These are phyloP conservation scores for Geosmithia flava DNA, from an alignment of 2,329 filamentous ascomycete species.

Conservation along the genomic window DNA sequence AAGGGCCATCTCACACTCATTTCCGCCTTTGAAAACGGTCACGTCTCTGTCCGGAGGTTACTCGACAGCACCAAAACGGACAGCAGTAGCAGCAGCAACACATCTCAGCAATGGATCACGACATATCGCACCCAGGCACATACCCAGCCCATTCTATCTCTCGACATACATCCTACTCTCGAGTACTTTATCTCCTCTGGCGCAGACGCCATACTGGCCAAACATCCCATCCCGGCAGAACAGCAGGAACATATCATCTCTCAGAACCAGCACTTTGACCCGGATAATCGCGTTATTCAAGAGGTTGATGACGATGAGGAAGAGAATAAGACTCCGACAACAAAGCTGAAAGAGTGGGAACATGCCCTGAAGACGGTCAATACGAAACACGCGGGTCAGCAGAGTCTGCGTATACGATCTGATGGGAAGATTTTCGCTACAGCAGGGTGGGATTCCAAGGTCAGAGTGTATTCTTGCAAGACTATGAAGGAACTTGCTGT, in stretches of 20 bases:
- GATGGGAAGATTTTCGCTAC: conserved; percentile 81
- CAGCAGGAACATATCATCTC: conserved; percentile 9
- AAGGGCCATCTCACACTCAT: conserved; percentile 45
- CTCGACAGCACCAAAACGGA: conserved; percentile 14
- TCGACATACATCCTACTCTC: conserved; percentile 39
- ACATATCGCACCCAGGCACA: conserved; percentile 59
- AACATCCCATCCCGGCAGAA: conserved; percentile 50
- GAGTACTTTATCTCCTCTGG: conserved; percentile 65
- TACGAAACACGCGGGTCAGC: conserved; percentile 85
- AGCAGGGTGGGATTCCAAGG: conserved; percentile 78
- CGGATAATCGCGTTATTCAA: conserved; percentile 12
- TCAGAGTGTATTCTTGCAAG: conserved; percentile 71
- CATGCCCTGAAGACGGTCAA: conserved; percentile 49
- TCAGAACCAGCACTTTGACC: conserved; percentile 5
- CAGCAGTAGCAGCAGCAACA: too few relatives aligned
- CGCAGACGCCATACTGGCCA: conserved; percentile 68
- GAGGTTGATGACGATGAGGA: conserved; percentile 8
- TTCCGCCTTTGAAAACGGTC: conserved; percentile 78
- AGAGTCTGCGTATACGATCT: conserved; percentile 62
- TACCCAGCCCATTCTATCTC: conserved; percentile 69
- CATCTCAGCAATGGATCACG: conserved; percentile 27
- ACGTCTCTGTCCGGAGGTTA: conserved; percentile 52
- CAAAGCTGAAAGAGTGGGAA: conserved; percentile 16
- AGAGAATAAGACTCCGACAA: conserved; percentile 5
- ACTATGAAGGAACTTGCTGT: conserved; percentile 81